Percentiles rank a stretch among this genome's conserved stretches.
These are phyloP conservation scores for Alternaria alternata DNA, from an alignment of 2,329 filamentous ascomycete genomes.

Conservation along the genomic window DNA sequence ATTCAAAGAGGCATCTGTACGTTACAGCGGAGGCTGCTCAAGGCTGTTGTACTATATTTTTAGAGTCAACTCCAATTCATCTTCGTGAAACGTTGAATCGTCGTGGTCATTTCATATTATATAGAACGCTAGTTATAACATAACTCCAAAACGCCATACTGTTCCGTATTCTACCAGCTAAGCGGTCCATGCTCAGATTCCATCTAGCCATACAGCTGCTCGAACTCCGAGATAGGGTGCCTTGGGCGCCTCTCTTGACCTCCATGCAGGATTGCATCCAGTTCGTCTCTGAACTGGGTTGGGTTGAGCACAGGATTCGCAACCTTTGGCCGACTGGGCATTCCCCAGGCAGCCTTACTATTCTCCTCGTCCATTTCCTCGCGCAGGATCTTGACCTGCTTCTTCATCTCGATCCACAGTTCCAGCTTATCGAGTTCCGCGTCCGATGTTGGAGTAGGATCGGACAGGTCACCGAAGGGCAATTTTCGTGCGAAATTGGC, in stretches of 20 bases:
- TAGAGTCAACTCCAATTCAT: conserved; percentile 1
- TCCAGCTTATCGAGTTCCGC: conserved; percentile 48
- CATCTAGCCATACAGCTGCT: conserved; percentile 3
- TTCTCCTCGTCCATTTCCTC: conserved; percentile 50
- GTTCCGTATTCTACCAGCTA: background rate
- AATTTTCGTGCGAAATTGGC: conserved; percentile 12
- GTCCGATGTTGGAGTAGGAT: background rate
- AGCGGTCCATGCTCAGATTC: background rate
- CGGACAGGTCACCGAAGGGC: background rate
- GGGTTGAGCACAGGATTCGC: background rate
- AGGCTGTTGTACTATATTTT: background rate
- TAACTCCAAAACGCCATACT: background rate
- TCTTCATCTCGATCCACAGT: conserved; percentile 54
- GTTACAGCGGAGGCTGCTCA: background rate
- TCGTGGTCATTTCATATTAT: background rate
- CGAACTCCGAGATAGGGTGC: conserved; percentile 9
- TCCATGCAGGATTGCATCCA: conserved; percentile 34
- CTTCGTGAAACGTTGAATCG: background rate
- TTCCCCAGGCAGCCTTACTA: background rate
- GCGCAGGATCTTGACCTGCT: conserved; percentile 53
- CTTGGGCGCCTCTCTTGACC: conserved; percentile 8
- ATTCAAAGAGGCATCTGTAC: background rate
- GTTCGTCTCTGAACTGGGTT: conserved; percentile 29
- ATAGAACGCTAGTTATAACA: background rate
- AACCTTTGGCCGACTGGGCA: conserved; percentile 8